Percentiles rank a stretch among this genome's conserved stretches.
These are phyloP conservation scores for Fremontodendron californicum DNA, from an alignment of 345 rosid species.

Conservation along the genomic window DNA sequence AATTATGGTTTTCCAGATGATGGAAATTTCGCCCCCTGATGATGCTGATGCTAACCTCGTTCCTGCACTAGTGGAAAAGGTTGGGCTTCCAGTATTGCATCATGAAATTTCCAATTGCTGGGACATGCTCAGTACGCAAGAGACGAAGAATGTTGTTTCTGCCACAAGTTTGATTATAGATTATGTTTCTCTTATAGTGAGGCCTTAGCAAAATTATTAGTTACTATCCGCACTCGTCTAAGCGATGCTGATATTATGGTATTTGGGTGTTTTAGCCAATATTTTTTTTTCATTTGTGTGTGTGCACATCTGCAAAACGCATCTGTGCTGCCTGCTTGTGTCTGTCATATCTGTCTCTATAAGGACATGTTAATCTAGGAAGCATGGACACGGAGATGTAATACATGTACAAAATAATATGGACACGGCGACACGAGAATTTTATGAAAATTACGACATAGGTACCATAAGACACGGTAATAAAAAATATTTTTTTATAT, in stretches of 20 bases:
- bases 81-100: slow-evolving; percentile 78
- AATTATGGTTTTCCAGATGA: slow-evolving; percentile 77
- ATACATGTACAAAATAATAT: too few relatives aligned
- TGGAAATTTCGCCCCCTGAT: slow-evolving; percentile 49
- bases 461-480: too few relatives aligned
- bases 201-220: slow-evolving; percentile 56
- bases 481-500: too few relatives aligned
- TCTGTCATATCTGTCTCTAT: too few relatives aligned
- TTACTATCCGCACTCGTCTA: slow-evolving; percentile 64
- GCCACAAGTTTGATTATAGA: slow-evolving; percentile 74
- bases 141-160: slow-evolving; percentile 76
- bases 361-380: too few relatives aligned
- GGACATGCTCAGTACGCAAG: slow-evolving; percentile 80
- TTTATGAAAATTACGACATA: too few relatives aligned
- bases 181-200: slow-evolving; percentile 76
- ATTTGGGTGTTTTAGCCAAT: too few relatives aligned
- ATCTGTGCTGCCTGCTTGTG: too few relatives aligned
- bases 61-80: slow-evolving; percentile 83
- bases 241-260: slow-evolving; percentile 65
- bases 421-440: too few relatives aligned
- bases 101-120: slow-evolving; percentile 83
- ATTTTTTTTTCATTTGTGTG: background rate
- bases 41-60: slow-evolving; percentile 87
- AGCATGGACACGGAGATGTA: too few relatives aligned
- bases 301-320: background rate